Evolutionary conservation across 1,139 yeast species (phyloP).

Genomic region (Pneumocystis sp.): DNA sequence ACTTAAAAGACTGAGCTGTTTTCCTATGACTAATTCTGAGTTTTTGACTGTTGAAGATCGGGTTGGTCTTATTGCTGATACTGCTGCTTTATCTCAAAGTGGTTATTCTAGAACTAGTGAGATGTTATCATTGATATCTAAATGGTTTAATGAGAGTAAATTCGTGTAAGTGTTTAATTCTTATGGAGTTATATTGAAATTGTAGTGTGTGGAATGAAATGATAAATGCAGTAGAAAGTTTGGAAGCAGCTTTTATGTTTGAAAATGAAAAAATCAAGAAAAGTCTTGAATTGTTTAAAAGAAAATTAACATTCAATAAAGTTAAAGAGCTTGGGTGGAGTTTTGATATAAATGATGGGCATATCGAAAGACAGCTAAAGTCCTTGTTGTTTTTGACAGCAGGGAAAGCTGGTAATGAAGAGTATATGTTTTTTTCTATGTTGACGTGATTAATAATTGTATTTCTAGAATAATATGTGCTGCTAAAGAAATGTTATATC

Average conservation of each 20-base stretch:
- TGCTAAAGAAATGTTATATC: conserved; percentile 43
- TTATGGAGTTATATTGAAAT: conserved; percentile 15
- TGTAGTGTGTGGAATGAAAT: conserved; percentile 57
- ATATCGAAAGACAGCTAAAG: conserved; percentile 56
- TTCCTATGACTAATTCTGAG: conserved; percentile 39
- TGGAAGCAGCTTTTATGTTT: conserved; percentile 55
- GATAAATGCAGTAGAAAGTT: conserved; percentile 36
- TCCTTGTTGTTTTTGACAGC: conserved; percentile 58
- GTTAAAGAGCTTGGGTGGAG: conserved; percentile 54
- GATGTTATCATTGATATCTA: conserved; percentile 46
- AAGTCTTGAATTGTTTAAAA: conserved; percentile 45
- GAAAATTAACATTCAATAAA: conserved; percentile 46
- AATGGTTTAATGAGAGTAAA: conserved; percentile 54
- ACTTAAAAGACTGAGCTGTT: conserved; percentile 57
- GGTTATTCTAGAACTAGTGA: conserved; percentile 58
- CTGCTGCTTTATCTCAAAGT: conserved; percentile 53
- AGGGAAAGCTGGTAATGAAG: conserved; percentile 42
- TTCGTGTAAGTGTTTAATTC: conserved; percentile 30
- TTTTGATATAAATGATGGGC: conserved; percentile 48
- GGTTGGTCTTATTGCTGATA: conserved; percentile 75
- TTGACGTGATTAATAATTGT: not conserved
- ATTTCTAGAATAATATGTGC: conserved; percentile 24
- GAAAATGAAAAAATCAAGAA: conserved; percentile 43
- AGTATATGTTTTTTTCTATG: conserved; percentile 23
- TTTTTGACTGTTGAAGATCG: conserved; percentile 67